phyloP scores from a whole-genome alignment of 495 filamentous ascomycete species.

The Tuber melanosporum region DNA sequence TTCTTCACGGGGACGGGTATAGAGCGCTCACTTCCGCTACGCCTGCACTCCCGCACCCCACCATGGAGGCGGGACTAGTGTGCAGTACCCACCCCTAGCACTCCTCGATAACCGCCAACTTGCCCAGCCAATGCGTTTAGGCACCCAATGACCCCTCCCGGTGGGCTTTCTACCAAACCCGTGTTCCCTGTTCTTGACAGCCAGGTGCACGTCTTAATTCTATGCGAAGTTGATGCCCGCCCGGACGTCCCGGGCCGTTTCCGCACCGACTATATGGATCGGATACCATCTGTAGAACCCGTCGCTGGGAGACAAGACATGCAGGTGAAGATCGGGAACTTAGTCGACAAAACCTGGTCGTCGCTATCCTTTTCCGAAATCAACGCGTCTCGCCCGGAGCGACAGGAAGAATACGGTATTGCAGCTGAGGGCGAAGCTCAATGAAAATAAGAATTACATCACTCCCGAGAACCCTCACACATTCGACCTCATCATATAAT shows the following conservation, averaged over 20 bases:
- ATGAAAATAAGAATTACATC: no score
- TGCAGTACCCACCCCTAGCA: constrained; percentile 40
- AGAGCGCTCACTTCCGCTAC: no score
- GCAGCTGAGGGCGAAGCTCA: no score
- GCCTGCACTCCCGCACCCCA: constrained; percentile 54
- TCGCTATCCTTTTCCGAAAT: constrained; percentile 9
- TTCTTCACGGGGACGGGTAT: no score
- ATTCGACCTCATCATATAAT: no score
- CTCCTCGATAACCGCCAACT: constrained; percentile 14
- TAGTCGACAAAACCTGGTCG: constrained; percentile 45
- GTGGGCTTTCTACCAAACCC: no score
- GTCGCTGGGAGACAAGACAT: constrained; percentile 44
- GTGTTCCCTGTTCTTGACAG: constrained; percentile 29
- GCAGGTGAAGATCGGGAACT: constrained; percentile 48
- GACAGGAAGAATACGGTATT: no score
- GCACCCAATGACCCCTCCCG: no score
- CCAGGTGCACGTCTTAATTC: constrained; percentile 53
- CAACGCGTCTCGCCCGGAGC: no score
- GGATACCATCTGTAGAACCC: constrained; percentile 46
- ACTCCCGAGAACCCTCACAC: no score
- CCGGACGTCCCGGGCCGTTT: constrained; percentile 52
- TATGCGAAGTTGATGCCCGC: constrained; percentile 58
- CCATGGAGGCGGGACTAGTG: constrained; percentile 50
- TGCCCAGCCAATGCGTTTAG: no score
- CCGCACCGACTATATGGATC: constrained; percentile 56